Evolutionary conservation across 1,139 yeast species (phyloP), one percentile per base, ranked within the genome.

Genomic region (Yamadazyma conglobata): DNA sequence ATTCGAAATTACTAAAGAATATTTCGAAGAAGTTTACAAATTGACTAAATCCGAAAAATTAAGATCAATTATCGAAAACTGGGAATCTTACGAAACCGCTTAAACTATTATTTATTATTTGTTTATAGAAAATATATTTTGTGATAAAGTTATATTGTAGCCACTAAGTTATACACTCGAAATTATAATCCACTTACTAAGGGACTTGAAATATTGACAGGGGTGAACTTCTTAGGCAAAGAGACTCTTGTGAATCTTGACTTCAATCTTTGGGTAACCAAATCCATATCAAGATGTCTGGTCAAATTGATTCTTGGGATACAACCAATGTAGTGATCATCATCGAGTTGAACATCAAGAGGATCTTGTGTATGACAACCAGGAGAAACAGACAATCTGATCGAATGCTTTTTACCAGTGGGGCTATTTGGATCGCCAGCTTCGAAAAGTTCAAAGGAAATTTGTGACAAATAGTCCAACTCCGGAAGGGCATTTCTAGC

Each of bases 331-430:
- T 93, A 91, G 58, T 93, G 99, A 55, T 88, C 91, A 30, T 88
- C 93, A 58, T 93, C 98, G 28, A 93, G 69, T 58, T 91, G 96
- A 26, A 93, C 95, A 60, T 93, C 98, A 41, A 93, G 69, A 11
- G 98, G 98, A 57, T 91, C 95, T 50, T 88, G 95, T 0, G 97
- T 88, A 57, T 93, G 96, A 58, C 98, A 93, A 19, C 99, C 99
- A 1, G 98, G 97, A 2, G 96, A 85, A 44, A 93, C 70, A 11
- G 94, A 81, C 39, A 93, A 70, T 48, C 97, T 73, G 31, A 93
- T 81, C 2, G 95, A 80, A 54, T 88, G 95, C 46, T 84, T 83
- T 60, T 88, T 88, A 27, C 77, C 80, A 6, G 79, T 77, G 9
- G 68, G 63, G 37, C 60, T 54, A 7, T 70, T 60, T 25, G 76